Evolutionary conservation across 2,329 filamentous ascomycete genomes (phyloP).

Genomic region (Nothophoma quercina): DNA sequence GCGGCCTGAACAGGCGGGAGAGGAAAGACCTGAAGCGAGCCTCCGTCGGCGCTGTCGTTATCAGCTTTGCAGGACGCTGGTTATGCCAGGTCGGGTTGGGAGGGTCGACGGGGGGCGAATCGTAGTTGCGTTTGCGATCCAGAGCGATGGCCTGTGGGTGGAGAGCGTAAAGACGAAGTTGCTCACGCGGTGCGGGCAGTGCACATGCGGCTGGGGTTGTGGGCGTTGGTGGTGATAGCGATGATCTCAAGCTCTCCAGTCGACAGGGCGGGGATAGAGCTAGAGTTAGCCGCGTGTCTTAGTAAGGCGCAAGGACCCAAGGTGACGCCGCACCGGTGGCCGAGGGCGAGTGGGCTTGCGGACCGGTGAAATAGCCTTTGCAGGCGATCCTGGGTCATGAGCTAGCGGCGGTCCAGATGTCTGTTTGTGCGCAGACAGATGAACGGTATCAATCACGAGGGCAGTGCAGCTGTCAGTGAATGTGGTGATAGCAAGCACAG

Average conservation of each 20-base stretch:
- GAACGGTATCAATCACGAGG: slow-evolving; percentile 16
- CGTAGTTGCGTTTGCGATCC: slow-evolving; percentile 48
- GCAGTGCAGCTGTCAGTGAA: slow-evolving; percentile 15
- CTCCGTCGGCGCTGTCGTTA: slow-evolving; percentile 52
- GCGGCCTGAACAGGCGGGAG: slow-evolving; percentile 55
- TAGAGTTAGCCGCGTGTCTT: slow-evolving; percentile 35
- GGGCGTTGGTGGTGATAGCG: slow-evolving; percentile 29
- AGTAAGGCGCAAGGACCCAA: slow-evolving; percentile 29
- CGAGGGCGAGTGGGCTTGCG: slow-evolving; percentile 27
- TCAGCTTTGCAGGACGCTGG: slow-evolving; percentile 43
- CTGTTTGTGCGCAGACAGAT: slow-evolving; percentile 1
- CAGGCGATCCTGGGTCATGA: slow-evolving; percentile 28
- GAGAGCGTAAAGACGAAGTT: slow-evolving; percentile 11
- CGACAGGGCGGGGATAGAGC: slow-evolving; percentile 36
- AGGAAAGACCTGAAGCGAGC: slow-evolving; percentile 55
- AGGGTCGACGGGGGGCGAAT: slow-evolving; percentile 45
- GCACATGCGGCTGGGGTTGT: slow-evolving; percentile 24
- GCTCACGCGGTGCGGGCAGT: slow-evolving; percentile 27
- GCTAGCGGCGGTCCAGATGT: slow-evolving; percentile 22
- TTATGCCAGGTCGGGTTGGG: slow-evolving; percentile 36
- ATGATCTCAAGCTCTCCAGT: slow-evolving; percentile 33
- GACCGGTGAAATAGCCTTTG: slow-evolving; percentile 37
- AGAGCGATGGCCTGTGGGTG: slow-evolving; percentile 43
- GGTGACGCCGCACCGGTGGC: slow-evolving; percentile 28
- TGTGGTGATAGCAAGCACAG: slow-evolving; percentile 11